Evolutionary conservation across 768 basidiomycete species (phyloP), one percentile per base, ranked within the genome.

Genomic region (Auriscalpium orientale): DNA sequence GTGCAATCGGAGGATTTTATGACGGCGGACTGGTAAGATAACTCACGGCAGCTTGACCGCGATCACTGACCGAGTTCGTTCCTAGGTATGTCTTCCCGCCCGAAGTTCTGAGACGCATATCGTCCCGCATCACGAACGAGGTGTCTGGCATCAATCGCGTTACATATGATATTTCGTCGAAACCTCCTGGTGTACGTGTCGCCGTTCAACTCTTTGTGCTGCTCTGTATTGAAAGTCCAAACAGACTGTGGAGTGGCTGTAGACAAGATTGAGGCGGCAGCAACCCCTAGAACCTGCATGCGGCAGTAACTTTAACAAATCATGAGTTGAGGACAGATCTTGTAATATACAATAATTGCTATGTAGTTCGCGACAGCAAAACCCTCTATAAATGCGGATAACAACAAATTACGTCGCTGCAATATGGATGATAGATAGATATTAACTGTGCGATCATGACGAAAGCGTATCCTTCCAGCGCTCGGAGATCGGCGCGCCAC

Each of bases 1-100:
- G 95, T 98, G 9, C 87, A 91, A 67, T 86, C 94, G n/a, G 95
- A 98, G 68, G 97, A 99, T 70, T 99, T 99, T 68, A 99, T 99
- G 97, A 99, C 97, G 13, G 97, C 97, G 37, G 95, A 98, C 69
- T 98, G 95, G 95, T 93, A 66, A 45, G 81, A 33, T 37, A 6
- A 16, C 4, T 55, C 40, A 47, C 44, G 50, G 44, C 36, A 46
- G 49, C 37, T 38, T 46, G 20, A 55, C 51, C 49, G 43, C 56
- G 43, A 46, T 72, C 53, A 5, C 28, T 28, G 28, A 28, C 28
- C 28, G 2, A 28, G 28, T 28, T 28, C 71, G 72, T 71, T 69
- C 47, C n/a, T 64, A 91, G 90, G 90, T 98, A 90, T 74, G 84
- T 90, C n/a, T 99, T 98, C 80, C 95, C 95, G 28, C 75, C 92